Evolutionary conservation across 805 yeast genomes (phyloP).

Genomic region (Grigorovia transvaalensis): DNA sequence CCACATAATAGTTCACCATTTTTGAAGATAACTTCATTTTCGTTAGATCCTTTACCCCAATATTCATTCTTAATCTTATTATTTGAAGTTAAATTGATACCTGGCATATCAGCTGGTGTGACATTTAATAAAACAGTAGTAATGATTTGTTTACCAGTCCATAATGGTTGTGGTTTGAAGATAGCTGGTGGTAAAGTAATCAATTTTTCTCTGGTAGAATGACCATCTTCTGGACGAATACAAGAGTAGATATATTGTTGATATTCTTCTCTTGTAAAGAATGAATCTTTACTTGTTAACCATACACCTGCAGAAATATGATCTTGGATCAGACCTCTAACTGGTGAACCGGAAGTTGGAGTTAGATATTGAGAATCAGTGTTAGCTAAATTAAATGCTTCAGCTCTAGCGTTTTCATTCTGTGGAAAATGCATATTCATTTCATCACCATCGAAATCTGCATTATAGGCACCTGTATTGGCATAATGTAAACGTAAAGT

Average conservation of each 20-base stretch:
- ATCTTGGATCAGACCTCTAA: conserved; percentile 98
- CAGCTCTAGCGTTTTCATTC: conserved; percentile 93
- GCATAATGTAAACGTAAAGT: conserved; percentile 95
- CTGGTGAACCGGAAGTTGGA: conserved; percentile 96
- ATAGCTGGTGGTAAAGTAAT: conserved; percentile 84
- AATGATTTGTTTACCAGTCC: conserved; percentile 98
- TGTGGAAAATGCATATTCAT: conserved; percentile 99
- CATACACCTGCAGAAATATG: conserved; percentile 98
- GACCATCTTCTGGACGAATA: conserved; percentile 95
- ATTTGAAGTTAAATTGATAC: conserved; percentile 70
- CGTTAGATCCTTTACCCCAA: conserved; percentile 81
- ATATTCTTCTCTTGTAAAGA: conserved; percentile 82
- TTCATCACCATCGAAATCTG: conserved; percentile 99
- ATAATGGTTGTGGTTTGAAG: conserved; percentile 73
- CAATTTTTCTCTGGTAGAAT: conserved; percentile 59
- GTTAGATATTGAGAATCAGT: conserved; percentile 96
- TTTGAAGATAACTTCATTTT: conserved; percentile 75
- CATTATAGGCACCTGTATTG: conserved; percentile 97
- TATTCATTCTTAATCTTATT: conserved; percentile 90
- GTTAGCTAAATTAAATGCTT: conserved; percentile 88
- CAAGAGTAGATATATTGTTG: conserved; percentile 92
- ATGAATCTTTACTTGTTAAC: conserved; percentile 87
- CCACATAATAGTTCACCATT: conserved; percentile 87
- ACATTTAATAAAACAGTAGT: conserved; percentile 85
- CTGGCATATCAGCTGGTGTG: conserved; percentile 81